Percentiles rank a stretch among this genome's conserved stretches.
phyloP scores from a whole-genome alignment of 169 alveolate species.

The Eimeria acervulina region DNA sequence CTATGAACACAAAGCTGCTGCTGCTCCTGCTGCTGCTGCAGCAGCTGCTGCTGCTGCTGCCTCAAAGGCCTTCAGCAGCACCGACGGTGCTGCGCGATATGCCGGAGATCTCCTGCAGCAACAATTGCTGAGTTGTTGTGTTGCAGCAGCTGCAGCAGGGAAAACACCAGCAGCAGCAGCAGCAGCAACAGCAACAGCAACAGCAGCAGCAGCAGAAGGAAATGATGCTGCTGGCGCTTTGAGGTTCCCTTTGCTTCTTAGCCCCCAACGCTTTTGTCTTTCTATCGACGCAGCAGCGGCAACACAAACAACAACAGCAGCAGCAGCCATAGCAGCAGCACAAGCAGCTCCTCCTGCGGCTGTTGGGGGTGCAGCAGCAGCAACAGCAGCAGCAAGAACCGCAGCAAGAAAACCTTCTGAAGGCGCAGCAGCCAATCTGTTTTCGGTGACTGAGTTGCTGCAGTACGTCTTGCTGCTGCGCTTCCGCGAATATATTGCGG shows the following conservation, averaged over 20 bases:
- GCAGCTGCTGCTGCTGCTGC: background rate
- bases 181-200: slow-evolving; percentile 30
- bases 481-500: too few relatives aligned
- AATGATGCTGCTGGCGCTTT: background rate
- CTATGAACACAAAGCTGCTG: background rate
- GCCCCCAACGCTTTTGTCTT: background rate
- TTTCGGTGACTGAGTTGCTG: slow-evolving; percentile 22
- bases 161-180: slow-evolving; percentile 13
- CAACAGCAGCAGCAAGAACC: slow-evolving; percentile 23
- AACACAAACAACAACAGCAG: background rate
- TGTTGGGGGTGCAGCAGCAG: background rate
- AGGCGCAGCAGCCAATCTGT: background rate
- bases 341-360: background rate
- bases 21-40: slow-evolving; percentile 42
- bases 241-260: background rate
- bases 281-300: background rate
- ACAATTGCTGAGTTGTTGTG: slow-evolving; percentile 16
- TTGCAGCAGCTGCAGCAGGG: background rate
- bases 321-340: slow-evolving; percentile 25
- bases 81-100: background rate
- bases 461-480: slow-evolving; percentile 31
- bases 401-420: too few relatives aligned
- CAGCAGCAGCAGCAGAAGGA: slow-evolving; percentile 49
- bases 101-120: slow-evolving; percentile 28
- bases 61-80: background rate